These are phyloP conservation scores for Spizellomyces punctatus DNA, from an alignment of 192 early-diverging fungal species.

Conservation along the genomic window DNA sequence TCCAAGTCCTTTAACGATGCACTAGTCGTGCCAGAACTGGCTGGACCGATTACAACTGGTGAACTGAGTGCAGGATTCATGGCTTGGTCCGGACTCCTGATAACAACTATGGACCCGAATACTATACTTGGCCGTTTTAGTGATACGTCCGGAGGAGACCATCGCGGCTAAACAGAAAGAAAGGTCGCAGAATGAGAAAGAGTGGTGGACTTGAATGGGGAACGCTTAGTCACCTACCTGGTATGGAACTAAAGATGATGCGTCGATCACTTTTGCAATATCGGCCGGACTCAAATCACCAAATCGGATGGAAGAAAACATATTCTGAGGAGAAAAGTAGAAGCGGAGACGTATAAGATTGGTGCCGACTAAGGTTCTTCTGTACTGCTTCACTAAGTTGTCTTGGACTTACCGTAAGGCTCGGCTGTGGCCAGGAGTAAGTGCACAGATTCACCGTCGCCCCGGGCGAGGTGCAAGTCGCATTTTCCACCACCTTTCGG, in stretches of 20 bases:
- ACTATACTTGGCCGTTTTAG: constrained; percentile 6
- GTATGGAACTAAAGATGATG: neutral
- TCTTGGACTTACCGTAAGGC: neutral
- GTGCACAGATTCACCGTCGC: neutral
- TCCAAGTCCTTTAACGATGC: neutral
- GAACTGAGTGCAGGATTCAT: neutral
- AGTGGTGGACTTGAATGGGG: neutral
- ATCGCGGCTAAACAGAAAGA: constrained; percentile 7
- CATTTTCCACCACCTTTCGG: constrained; percentile 3
- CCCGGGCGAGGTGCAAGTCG: too few relatives aligned
- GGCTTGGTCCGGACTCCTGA: neutral
- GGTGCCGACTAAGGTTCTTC: neutral
- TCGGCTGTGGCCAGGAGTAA: neutral
- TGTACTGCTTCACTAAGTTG: neutral
- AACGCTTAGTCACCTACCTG: neutral
- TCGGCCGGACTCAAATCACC: constrained; percentile 11
- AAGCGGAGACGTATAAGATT: neutral
- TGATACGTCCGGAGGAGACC: neutral
- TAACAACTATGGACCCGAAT: constrained; percentile 9
- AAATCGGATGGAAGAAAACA: constrained; percentile 5
- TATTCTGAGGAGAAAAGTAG: neutral
- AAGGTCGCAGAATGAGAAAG: neutral
- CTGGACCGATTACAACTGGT: neutral
- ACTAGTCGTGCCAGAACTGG: neutral
- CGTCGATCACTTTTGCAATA: constrained; percentile 5